Evolutionary conservation across 2,329 filamentous ascomycete genomes (phyloP).

Genomic region (Paraphoma chrysanthemicola): DNA sequence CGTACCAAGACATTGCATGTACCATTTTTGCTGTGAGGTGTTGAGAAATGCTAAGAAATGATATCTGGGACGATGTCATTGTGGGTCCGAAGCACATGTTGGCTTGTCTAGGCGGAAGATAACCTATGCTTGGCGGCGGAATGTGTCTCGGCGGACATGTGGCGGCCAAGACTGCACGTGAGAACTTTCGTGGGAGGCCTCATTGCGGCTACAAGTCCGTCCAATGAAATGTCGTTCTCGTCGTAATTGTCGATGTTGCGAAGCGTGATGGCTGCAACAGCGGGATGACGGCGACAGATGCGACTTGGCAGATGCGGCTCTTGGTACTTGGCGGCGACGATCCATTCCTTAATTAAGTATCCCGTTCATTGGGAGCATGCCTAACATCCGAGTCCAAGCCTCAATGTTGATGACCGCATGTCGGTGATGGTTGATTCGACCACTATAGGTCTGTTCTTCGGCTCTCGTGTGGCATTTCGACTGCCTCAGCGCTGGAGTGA

Average conservation of each 20-base stretch:
- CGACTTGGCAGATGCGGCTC: slow-evolving; percentile 17
- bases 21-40: slow-evolving; percentile 3
- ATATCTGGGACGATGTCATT: slow-evolving; percentile 36
- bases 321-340: slow-evolving; percentile 15
- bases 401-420: not conserved
- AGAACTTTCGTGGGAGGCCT: slow-evolving; percentile 2
- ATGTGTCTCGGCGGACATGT: slow-evolving; percentile 9
- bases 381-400: slow-evolving; percentile 2
- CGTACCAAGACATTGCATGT: slow-evolving; percentile 17
- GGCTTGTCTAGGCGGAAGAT: slow-evolving; percentile 25
- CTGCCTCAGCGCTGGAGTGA: not conserved
- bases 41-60: slow-evolving; percentile 2
- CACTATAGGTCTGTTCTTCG: not conserved
- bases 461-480: not conserved
- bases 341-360: slow-evolving; percentile 10
- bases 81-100: slow-evolving; percentile 25
- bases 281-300: slow-evolving; percentile 8
- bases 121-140: slow-evolving; percentile 26
- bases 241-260: not conserved
- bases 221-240: slow-evolving; percentile 7
- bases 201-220: not conserved
- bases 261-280: slow-evolving; percentile 2
- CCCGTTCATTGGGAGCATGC: slow-evolving; percentile 6
- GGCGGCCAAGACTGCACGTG: slow-evolving; percentile 17
- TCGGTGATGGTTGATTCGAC: not conserved